A percentile compares a stretch with the other conserved stretches of the same genome.
Evolutionary conservation across 2,329 filamentous ascomycete species (phyloP).

Genomic region (Diaporthe sp.): DNA sequence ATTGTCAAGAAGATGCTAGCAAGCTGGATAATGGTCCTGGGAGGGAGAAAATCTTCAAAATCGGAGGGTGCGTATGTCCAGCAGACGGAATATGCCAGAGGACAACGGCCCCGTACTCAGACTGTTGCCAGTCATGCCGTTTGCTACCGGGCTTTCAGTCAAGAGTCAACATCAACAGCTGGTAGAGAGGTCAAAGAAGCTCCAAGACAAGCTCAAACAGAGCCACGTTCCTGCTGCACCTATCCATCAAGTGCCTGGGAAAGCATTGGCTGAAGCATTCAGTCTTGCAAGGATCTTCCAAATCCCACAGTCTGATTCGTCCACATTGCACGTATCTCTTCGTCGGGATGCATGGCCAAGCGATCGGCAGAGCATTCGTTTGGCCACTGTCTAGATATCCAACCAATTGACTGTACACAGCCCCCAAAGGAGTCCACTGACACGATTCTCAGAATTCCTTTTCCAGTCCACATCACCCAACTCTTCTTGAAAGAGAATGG

Average conservation of each 20-base stretch:
- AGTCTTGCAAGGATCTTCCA: neutral
- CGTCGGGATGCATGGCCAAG: neutral
- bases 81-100: neutral
- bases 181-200: neutral
- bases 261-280: neutral
- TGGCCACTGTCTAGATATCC: neutral
- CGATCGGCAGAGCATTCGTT: neutral
- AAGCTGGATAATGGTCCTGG: fast-evolving
- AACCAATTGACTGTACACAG: neutral
- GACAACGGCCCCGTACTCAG: neutral
- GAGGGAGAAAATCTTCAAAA: no score
- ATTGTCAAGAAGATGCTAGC: no score
- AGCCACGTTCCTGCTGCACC: neutral
- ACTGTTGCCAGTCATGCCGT: neutral
- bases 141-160: neutral
- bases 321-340: neutral
- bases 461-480: neutral
- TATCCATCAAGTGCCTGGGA: neutral
- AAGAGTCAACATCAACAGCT: neutral
- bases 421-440: no score
- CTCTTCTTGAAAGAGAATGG: neutral
- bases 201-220: neutral
- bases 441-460: neutral
- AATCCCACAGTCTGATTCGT: neutral
- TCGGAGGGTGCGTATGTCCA: no score